Evolutionary conservation across 495 filamentous ascomycete genomes (phyloP), one percentile per base, ranked within the genome.

Genomic region (Neurospora tetrasperma): DNA sequence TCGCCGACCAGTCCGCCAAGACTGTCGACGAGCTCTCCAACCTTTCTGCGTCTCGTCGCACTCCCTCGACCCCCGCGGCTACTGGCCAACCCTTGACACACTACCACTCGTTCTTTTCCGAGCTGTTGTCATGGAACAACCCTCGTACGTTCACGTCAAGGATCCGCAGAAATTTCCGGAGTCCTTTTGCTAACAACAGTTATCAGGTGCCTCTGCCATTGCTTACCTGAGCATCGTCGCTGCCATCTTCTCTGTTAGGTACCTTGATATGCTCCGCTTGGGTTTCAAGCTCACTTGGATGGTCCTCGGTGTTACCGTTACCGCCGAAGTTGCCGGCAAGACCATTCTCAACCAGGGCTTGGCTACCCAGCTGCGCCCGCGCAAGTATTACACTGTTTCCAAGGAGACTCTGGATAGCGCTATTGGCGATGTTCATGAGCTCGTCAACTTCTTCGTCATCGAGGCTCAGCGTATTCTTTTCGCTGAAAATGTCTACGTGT

Each of bases 361-460:
- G 71, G 88, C 92, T 69, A 92, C 91, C 73, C 94, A 94, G 77
- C 86, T 99, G 81, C 91, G 96, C 59, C 96, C 96, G 23, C 90
- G 88, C 80, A 89, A 92, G 79, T 99, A 99, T 86, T 97, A 94
- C 83, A 97, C 93, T 38, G 85, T 99, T 46, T 90, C 94, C 11
- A 89, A 91, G 76, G 93, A 96, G 75, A 93, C 92, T 10, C 84
- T 97, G 16, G 93, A 98, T 76, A 83, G 86, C 71, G 78, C 93
- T 18, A 85, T 94, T 70, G 94, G 93, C 74, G 96, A 98, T 78
- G 79, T 95, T 41, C 92, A 95, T 80, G 94, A 98, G 82, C 86
- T 99, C 69, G 83, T 94, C 83, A 97, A 99, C 87, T 99, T 99
- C 84, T 94, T 98, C 83, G 87, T 97, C 75, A 94, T 99, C 75